phyloP scores from a whole-genome alignment of 2,329 filamentous ascomycete genomes.

The Tricladium varicosporioides region DNA sequence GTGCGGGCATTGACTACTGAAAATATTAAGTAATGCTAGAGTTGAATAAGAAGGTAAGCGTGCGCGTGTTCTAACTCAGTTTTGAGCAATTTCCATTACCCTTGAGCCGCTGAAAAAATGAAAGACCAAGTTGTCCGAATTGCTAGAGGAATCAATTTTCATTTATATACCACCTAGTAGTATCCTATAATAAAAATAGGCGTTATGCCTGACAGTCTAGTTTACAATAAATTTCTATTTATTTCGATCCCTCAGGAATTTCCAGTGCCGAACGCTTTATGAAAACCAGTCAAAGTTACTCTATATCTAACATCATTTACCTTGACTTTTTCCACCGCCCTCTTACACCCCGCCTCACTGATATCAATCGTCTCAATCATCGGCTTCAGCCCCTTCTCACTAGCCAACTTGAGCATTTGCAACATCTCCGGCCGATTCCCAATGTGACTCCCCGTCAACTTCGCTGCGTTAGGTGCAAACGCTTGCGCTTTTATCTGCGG shows the following conservation, averaged over 20 bases:
- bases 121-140: no score
- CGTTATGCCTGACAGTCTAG: not conserved
- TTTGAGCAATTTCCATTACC: no score
- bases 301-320: slow-evolving; percentile 71
- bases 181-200: no score
- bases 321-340: slow-evolving; percentile 68
- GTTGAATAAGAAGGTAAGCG: no score
- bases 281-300: slow-evolving; percentile 66
- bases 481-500: slow-evolving; percentile 41
- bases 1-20: no score
- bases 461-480: slow-evolving; percentile 37
- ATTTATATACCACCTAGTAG: no score
- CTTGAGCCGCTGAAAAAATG: no score
- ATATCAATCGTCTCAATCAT: slow-evolving; percentile 51
- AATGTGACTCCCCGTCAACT: slow-evolving; percentile 51
- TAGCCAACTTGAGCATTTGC: slow-evolving; percentile 57
- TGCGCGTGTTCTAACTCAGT: no score
- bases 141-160: no score
- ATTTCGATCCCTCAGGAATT: not conserved
- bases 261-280: slow-evolving; percentile 57
- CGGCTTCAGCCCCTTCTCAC: slow-evolving; percentile 51
- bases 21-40: no score
- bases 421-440: slow-evolving; percentile 59
- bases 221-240: not conserved
- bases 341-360: slow-evolving; percentile 60